Base-by-base conservation (phyloP, 306 rosid genomes). In the Sphenostylis stenocarpa region DNA sequence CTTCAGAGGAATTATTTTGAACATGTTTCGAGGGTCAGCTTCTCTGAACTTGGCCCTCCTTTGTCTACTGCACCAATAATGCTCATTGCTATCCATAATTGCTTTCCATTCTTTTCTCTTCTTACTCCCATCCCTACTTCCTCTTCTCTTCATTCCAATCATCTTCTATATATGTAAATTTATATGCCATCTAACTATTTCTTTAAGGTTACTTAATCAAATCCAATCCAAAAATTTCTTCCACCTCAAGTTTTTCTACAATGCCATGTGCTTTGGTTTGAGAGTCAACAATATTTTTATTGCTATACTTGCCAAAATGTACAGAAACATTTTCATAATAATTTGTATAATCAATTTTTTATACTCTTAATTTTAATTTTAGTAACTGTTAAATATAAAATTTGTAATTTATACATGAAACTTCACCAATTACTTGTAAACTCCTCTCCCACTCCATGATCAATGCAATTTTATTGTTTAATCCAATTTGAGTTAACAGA, bases 31-130 rank as follows among this genome's bases (percentile, higher is more conserved):
- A 71, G 82, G 75, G 75, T 72, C 82, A 72, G 76, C 10, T 45
- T 0, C 76, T 76, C 81, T 76, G 73, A 75, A 64, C 44, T 61
- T 70, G 79, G 85, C 76, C 85, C 82, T 65, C 71, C 73, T 61
- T 72, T 66, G 72, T 82, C 80, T 67, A 21, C n/a, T n/a, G n/a
- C 72, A 43, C 55, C 61, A 77, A 73, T 83, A 73, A 83, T 83
- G 77, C 43, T 12, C 9, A 13, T 74, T 58, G 38, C 61, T 66
- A 41, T 66, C 13, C 75, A 71, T 82, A 41, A 71, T 77, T 82
- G 70, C 72, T 66, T 77, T 28, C 6, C 21, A 62, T 26, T 34
- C 28, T 72, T 63, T 49, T 60, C 67, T 24, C 45, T 55, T 13
- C 26, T 38, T 56, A 28, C 24, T 64, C 56, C 23, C 73, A 49